A percentile compares a stretch with the other conserved stretches of the same genome.
These are phyloP conservation scores for Penicillium corylophilum DNA, from an alignment of 2,329 filamentous ascomycete genomes.

Conservation along the genomic window DNA sequence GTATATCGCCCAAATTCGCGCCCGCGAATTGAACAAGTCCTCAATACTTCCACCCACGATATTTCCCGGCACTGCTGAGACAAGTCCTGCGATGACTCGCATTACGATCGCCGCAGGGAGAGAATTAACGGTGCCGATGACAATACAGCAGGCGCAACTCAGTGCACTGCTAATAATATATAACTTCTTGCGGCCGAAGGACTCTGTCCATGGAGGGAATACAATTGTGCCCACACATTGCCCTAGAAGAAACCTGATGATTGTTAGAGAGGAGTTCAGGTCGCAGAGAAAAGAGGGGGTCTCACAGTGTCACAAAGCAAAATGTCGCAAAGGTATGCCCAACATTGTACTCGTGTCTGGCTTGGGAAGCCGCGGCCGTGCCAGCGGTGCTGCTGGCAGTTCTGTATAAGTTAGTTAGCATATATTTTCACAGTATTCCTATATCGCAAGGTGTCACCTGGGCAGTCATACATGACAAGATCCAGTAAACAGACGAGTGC, in stretches of 20 bases:
- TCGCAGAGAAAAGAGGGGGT: constrained; percentile 3
- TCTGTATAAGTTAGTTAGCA: constrained; percentile 22
- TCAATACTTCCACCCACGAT: constrained; percentile 52
- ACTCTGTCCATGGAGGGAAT: constrained; percentile 39
- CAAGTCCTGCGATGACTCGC: constrained; percentile 45
- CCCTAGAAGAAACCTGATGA: constrained; percentile 34
- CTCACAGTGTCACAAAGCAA: constrained; percentile 31
- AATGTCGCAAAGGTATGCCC: constrained; percentile 29
- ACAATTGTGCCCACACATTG: constrained; percentile 36
- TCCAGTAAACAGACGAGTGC: constrained; percentile 30
- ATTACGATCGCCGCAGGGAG: constrained; percentile 42
- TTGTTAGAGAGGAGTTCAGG: neutral
- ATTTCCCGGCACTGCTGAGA: constrained; percentile 50
- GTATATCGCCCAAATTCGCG: constrained; percentile 50
- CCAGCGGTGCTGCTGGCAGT: constrained; percentile 38
- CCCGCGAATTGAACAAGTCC: constrained; percentile 49
- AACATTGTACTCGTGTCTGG: constrained; percentile 28
- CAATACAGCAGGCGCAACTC: constrained; percentile 33
- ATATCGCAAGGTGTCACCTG: neutral
- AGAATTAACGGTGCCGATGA: constrained; percentile 40
- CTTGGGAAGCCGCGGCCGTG: constrained; percentile 30
- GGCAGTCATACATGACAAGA: constrained; percentile 31
- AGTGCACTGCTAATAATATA: constrained; percentile 33
- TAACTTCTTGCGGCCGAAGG: constrained; percentile 39
- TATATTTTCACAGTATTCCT: neutral